Conservation (phyloP, 2,329 filamentous ascomycete genomes). For the Huntiella decipiens region DNA sequence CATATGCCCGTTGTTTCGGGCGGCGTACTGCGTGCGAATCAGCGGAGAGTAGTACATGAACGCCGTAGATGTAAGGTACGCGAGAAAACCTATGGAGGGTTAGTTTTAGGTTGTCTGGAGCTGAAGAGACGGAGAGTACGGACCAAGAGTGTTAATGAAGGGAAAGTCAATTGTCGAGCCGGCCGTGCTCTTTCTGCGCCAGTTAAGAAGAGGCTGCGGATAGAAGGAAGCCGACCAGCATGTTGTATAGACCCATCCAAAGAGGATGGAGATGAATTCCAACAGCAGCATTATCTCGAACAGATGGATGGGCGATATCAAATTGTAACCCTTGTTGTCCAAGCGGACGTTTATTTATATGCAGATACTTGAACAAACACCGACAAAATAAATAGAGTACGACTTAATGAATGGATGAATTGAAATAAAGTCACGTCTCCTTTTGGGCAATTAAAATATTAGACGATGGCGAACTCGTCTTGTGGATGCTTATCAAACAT, state of each 20-base stretch:
- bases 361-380: too few species aligned
- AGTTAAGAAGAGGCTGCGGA: conserved; percentile 72
- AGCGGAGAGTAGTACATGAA: conserved; percentile 62
- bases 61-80: conserved; percentile 57
- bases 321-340: too few species aligned
- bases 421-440: too few species aligned
- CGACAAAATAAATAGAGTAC: too few species aligned
- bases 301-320: too few species aligned
- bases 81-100: conserved; percentile 38
- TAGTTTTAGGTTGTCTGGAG: neutral
- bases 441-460: too few species aligned
- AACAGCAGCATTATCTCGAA: neutral
- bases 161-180: conserved; percentile 84
- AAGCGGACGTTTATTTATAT: too few species aligned
- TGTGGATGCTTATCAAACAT: too few species aligned
- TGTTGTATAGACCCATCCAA: conserved; percentile 58
- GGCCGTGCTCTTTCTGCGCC: conserved; percentile 52
- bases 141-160: conserved; percentile 47
- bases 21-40: conserved; percentile 67
- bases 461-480: too few species aligned
- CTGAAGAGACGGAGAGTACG: neutral
- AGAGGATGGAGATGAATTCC: conserved; percentile 29
- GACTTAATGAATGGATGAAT: too few species aligned
- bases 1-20: conserved; percentile 52
- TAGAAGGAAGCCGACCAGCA: conserved; percentile 86